Evolutionary conservation across 805 yeast genomes (phyloP), one percentile per base, ranked within the genome.

Genomic region (Starmerella vaccinii): DNA sequence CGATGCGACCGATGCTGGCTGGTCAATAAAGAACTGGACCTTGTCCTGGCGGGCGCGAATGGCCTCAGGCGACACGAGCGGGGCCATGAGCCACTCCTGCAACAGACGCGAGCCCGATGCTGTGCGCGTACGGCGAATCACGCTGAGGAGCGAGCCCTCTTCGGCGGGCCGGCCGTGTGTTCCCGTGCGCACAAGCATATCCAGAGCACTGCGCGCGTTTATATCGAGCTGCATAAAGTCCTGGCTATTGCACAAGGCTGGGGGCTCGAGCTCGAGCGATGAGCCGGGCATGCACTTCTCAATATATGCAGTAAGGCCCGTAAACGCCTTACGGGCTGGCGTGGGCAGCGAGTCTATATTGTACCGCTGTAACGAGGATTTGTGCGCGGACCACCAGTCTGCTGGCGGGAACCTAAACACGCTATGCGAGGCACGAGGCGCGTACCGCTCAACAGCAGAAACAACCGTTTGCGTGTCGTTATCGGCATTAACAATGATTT

Each of bases 41-140:
- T 74, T 58, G 16, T 66, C 67, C 43, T 80, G 85, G 24, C 98
- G 69, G 18, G 63, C 59, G 16, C 63, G 64, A 13, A 92, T 78
- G 54, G 77, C 83, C 0, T 62, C 58, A 0, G 76, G 59, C 59
- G 82, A 76, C 9, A 82, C 73, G 0, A 85, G 74, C 0, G 98
- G 98, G 1, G 86, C 78, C 23, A 84, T 73, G 4, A 90, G 67
- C 96, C 97, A 87, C 47, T 81, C 80, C 7, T 81, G 76, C 12
- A 92, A 67, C n/a, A 84, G 61, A 38, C 97, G 69, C 0, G 95
- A 70, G 0, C 97, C 97, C 0, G 92, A 80, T 0, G 81, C 73
- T 0, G 97, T 87, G 3, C 76, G 77, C 0, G 97, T 90, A 47
- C 82, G 69, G 51, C 78, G 76, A 3, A 92, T 75, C 0, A 83